Percentiles rank a stretch among this genome's conserved stretches.
phyloP scores from a whole-genome alignment of 169 alveolate species.

The Plasmodium coatneyi region DNA sequence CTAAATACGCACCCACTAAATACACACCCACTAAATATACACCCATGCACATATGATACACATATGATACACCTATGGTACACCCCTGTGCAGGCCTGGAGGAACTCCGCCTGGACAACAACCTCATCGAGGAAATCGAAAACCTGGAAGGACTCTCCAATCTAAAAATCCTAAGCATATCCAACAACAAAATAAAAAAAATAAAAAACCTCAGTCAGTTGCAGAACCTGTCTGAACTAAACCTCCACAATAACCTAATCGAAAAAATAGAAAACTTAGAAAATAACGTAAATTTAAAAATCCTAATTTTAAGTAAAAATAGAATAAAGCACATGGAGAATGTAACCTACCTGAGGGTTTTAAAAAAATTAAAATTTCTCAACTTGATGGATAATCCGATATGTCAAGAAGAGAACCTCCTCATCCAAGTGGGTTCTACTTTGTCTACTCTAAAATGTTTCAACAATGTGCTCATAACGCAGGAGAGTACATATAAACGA shows the following conservation, averaged over 20 bases:
- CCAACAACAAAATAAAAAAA: conserved; percentile 55
- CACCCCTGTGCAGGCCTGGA: conserved; percentile 12
- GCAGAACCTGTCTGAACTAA: conserved; percentile 14
- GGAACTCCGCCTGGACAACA: conserved; percentile 43
- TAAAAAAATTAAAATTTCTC: conserved; percentile 39
- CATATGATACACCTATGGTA: neutral
- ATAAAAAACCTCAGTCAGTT: conserved; percentile 49
- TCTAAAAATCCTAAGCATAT: conserved; percentile 16
- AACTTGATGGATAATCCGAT: conserved; percentile 57
- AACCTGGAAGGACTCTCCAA: conserved; percentile 31
- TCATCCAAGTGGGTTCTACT: neutral
- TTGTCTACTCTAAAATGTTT: conserved; percentile 27
- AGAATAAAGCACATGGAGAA: conserved; percentile 7
- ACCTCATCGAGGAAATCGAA: conserved; percentile 59
- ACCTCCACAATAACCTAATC: conserved; percentile 45
- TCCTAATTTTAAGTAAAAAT: conserved; percentile 58
- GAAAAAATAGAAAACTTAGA: conserved; percentile 54
- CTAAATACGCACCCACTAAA: too few species aligned
- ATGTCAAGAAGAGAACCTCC: conserved; percentile 6
- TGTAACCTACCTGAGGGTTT: conserved; percentile 17
- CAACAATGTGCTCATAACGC: conserved; percentile 10
- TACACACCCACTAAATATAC: too few species aligned
- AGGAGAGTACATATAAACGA: neutral
- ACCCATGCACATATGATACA: neutral
- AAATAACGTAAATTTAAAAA: conserved; percentile 41